Conservation (phyloP, 768 basidiomycete species). For the Tulasnella sp. region DNA sequence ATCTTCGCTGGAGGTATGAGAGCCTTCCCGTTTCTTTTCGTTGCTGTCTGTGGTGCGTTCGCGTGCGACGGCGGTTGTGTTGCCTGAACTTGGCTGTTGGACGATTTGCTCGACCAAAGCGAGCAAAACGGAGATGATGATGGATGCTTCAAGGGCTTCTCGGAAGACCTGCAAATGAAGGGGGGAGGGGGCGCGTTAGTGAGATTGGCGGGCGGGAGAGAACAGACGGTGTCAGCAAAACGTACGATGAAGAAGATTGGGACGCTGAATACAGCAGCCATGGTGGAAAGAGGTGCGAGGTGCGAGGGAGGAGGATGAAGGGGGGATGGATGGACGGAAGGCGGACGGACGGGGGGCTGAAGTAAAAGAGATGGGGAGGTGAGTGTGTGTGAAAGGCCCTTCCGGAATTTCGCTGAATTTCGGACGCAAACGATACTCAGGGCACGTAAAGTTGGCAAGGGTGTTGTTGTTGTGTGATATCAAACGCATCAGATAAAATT, state of each 20-base stretch:
- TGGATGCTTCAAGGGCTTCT: constrained; percentile 84
- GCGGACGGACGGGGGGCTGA: not conserved
- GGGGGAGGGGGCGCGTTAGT: too few relatives aligned
- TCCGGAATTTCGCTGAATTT: not conserved
- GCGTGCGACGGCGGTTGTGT: constrained; percentile 21
- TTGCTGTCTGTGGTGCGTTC: constrained; percentile 34
- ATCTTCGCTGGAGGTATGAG: not conserved
- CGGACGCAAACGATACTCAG: not conserved
- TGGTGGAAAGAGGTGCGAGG: constrained; percentile 24
- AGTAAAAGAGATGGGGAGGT: not conserved
- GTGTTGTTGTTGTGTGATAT: not conserved
- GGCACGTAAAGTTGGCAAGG: not conserved
- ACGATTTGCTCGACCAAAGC: constrained; percentile 87
- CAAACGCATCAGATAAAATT: not conserved
- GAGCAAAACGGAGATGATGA: constrained; percentile 89
- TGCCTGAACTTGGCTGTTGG: constrained; percentile 3
- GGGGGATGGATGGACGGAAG: not conserved
- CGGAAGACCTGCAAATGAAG: constrained; percentile 54
- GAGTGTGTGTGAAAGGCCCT: not conserved
- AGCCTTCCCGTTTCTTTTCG: not conserved
- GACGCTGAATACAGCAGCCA: constrained; percentile 66
- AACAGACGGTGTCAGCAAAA: not conserved
- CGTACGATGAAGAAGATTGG: constrained; percentile 86
- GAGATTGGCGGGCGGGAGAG: too few relatives aligned
- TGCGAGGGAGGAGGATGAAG: not conserved